A percentile compares a stretch with the other conserved stretches of the same genome.
Evolutionary conservation across 257 asterid species (phyloP).

Genomic region (Coffea eugenioides): DNA sequence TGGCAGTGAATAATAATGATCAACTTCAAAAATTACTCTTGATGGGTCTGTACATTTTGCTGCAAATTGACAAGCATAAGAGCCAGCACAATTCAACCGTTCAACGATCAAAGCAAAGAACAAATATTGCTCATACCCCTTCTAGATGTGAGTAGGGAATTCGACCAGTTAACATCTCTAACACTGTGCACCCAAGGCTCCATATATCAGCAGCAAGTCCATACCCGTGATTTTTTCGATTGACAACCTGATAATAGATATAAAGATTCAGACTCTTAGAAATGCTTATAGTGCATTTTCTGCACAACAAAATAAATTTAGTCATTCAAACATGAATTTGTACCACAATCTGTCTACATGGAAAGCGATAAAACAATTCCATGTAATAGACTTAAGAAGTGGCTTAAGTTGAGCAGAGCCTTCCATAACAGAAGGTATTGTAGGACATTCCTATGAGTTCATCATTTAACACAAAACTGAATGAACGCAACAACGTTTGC

Average conservation of each 20-base stretch:
- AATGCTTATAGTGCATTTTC: not conserved
- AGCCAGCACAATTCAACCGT: slow-evolving; percentile 1
- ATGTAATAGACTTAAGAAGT: not conserved
- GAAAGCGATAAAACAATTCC: not conserved
- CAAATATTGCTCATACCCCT: slow-evolving; percentile 37
- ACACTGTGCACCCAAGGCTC: slow-evolving; percentile 97
- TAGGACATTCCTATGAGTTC: not conserved
- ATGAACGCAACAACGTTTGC: not conserved
- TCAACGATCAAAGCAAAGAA: not conserved
- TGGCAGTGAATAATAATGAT: not conserved
- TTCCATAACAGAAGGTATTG: not conserved
- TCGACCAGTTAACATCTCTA: slow-evolving; percentile 86
- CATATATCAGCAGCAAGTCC: slow-evolving; percentile 96
- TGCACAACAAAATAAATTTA: not conserved
- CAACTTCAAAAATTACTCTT: not conserved
- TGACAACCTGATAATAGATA: slow-evolving; percentile 63
- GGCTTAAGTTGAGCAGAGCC: not conserved
- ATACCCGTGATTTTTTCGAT: slow-evolving; percentile 56
- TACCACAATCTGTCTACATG: not conserved
- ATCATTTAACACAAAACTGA: not conserved
- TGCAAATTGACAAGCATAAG: not conserved
- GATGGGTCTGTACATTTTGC: not conserved
- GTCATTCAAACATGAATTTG: not conserved
- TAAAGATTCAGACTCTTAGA: not conserved
- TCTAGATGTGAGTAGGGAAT: slow-evolving; percentile 77